Percentiles rank a stretch among this genome's conserved stretches.
Evolutionary conservation across 352 stramenopile species (phyloP).

Genomic region (Phytophthora cryptogea): DNA sequence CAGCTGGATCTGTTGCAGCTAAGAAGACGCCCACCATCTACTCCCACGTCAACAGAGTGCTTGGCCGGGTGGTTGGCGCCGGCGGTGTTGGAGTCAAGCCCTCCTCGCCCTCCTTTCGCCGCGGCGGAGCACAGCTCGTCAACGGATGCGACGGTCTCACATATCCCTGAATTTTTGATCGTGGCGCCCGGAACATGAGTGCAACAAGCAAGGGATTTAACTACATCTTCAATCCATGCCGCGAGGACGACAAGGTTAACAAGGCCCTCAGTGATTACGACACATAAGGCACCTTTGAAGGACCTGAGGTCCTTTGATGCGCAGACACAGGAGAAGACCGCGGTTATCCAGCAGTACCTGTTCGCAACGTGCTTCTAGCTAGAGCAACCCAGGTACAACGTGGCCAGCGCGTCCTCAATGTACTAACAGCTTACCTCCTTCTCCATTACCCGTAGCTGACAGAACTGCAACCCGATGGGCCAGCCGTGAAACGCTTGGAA

Average conservation of each 20-base stretch:
- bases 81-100: conserved; percentile 11
- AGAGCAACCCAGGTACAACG: background rate
- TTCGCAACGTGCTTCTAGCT: background rate
- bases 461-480: background rate
- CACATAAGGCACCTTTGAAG: background rate
- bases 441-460: background rate
- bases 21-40: conserved; percentile 12
- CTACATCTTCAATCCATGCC: conserved; percentile 18
- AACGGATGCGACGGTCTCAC: conserved; percentile 12
- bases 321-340: background rate
- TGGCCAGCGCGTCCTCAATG: background rate
- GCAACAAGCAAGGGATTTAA: conserved; percentile 27
- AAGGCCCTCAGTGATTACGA: background rate
- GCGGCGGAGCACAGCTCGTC: conserved; percentile 12
- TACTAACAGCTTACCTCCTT: background rate
- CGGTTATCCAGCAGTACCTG: background rate
- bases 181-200: conserved; percentile 21
- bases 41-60: conserved; percentile 25
- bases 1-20: background rate
- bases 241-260: conserved; percentile 7
- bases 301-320: background rate
- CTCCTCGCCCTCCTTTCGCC: conserved; percentile 31
- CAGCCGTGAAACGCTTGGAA: background rate
- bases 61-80: conserved; percentile 3
- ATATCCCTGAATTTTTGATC: conserved; percentile 16